Evolutionary conservation across 139 green algal species (phyloP).

Genomic region (Mychonastes homosphaera): DNA sequence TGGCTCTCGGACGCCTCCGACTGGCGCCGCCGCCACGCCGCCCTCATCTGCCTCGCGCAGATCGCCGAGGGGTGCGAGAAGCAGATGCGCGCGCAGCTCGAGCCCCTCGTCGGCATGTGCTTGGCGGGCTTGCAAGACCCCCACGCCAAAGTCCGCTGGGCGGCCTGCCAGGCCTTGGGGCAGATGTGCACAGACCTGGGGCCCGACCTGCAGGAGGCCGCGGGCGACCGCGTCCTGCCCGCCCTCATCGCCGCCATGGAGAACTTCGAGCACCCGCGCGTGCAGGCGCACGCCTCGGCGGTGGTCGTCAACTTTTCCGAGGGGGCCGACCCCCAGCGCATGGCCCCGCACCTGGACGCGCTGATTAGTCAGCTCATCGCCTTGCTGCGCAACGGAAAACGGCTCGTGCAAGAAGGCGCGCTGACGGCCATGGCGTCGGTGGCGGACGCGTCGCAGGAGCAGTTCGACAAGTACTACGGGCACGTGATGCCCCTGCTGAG

Average conservation of each 20-base stretch:
- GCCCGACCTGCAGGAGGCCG: conserved; percentile 76
- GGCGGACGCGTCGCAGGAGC: conserved; percentile 75
- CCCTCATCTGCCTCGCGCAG: conserved; percentile 74
- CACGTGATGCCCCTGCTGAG: conserved; percentile 85
- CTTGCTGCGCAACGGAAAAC: conserved; percentile 70
- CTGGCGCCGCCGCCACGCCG: conserved; percentile 87
- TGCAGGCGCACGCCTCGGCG: conserved; percentile 84
- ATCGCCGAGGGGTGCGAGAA: conserved; percentile 96
- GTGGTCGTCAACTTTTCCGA: conserved; percentile 98
- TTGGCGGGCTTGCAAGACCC: conserved; percentile 56
- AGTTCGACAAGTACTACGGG: conserved; percentile 89
- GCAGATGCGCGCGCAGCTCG: conserved; percentile 71
- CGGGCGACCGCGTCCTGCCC: conserved; percentile 54
- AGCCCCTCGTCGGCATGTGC: conserved; percentile 71
- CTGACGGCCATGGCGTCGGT: conserved; percentile 88
- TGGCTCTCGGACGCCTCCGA: conserved; percentile 55
- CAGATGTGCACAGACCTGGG: conserved; percentile 98
- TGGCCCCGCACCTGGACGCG: conserved; percentile 85
- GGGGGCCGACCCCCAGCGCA: conserved; percentile 60
- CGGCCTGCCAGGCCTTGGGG: conserved; percentile 90
- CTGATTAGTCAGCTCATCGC: conserved; percentile 60
- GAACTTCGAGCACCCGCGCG: conserved; percentile 74
- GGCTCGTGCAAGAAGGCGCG: conserved; percentile 75
- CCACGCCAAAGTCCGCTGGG: conserved; percentile 75
- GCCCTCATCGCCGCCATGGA: conserved; percentile 75